Percentiles rank a stretch among this genome's conserved stretches.
Conservation (phyloP, 2,329 filamentous ascomycete genomes). For the Erysiphe neolycopersici region DNA sequence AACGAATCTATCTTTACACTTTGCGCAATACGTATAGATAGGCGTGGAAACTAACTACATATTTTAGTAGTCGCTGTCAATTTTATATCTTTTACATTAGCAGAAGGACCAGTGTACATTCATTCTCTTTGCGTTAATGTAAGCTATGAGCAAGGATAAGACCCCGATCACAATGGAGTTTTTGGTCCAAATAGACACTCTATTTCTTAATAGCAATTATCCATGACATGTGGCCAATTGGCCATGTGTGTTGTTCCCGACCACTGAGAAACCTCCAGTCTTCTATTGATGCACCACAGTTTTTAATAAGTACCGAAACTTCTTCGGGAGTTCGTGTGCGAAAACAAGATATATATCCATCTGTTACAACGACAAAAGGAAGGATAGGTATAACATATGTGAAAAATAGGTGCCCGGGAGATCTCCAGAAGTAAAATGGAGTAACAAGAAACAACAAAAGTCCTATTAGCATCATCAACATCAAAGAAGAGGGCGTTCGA, state of each 20-base stretch:
- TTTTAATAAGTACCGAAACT: conserved; percentile 29
- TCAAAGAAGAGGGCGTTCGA: conserved; percentile 25
- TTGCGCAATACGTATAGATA: too few relatives aligned
- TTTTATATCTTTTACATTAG: too few relatives aligned
- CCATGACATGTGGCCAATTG: conserved; percentile 20
- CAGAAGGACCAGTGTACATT: too few relatives aligned
- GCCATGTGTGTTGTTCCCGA: conserved; percentile 20
- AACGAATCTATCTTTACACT: too few relatives aligned
- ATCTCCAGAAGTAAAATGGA: conserved; percentile 20
- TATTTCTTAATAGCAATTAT: conserved; percentile 16
- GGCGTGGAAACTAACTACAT: too few relatives aligned
- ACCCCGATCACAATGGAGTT: too few relatives aligned
- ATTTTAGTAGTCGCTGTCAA: too few relatives aligned
- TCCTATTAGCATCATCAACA: conserved; percentile 26
- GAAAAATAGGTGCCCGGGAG: conserved; percentile 25
- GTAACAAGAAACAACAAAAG: conserved; percentile 23
- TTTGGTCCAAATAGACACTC: too few relatives aligned
- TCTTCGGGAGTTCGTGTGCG: conserved; percentile 41
- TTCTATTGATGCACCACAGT: conserved; percentile 19
- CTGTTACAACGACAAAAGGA: conserved; percentile 39
- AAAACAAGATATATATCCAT: conserved; percentile 40
- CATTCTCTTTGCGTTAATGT: too few relatives aligned
- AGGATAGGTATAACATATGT: conserved; percentile 39
- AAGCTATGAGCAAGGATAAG: too few relatives aligned
- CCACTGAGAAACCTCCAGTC: conserved; percentile 18